Conservation (phyloP, 2,329 filamentous ascomycete species). For the Xylariomycetidae sp. region DNA sequence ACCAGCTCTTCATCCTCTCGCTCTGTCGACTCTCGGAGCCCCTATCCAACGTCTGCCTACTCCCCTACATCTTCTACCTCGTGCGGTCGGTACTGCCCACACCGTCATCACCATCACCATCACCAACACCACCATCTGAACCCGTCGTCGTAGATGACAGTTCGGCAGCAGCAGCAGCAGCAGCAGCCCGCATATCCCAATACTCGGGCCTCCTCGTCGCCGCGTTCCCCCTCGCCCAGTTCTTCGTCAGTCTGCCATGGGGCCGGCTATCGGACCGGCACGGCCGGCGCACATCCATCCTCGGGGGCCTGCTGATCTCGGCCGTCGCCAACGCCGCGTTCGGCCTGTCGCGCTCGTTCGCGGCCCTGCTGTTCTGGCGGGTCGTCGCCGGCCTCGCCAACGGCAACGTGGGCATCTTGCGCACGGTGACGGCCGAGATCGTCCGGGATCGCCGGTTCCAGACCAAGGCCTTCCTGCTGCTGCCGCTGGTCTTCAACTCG, state of each 20-base stretch:
- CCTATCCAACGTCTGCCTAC: slow-evolving; percentile 60
- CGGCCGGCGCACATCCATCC: slow-evolving; percentile 58
- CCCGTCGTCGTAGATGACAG: too few species aligned
- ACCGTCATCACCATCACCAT: slow-evolving; percentile 29
- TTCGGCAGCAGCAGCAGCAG: slow-evolving; percentile 20
- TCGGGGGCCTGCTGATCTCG: slow-evolving; percentile 61
- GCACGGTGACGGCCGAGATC: slow-evolving; percentile 70
- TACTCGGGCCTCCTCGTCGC: slow-evolving; percentile 67
- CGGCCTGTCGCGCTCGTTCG: slow-evolving; percentile 60
- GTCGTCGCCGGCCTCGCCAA: slow-evolving; percentile 62
- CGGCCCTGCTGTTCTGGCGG: slow-evolving; percentile 53
- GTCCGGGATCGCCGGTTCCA: slow-evolving; percentile 63
- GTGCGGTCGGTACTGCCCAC: slow-evolving; percentile 55
- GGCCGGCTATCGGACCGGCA: slow-evolving; percentile 54
- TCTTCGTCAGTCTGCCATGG: slow-evolving; percentile 66
- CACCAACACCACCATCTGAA: too few species aligned
- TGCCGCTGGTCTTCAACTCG: slow-evolving; percentile 62
- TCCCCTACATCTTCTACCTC: slow-evolving; percentile 71
- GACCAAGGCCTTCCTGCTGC: slow-evolving; percentile 37
- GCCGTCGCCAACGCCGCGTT: slow-evolving; percentile 62
- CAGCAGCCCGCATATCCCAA: slow-evolving; percentile 55
- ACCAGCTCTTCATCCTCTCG: slow-evolving; percentile 31
- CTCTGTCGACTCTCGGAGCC: slow-evolving; percentile 51
- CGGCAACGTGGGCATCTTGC: slow-evolving; percentile 70
- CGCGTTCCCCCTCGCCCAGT: slow-evolving; percentile 65